Evolutionary conservation across 225 moss, liverwort and hornwort species (phyloP), one percentile per base, ranked within the genome.

Genomic region (Physcomitrium patens): DNA sequence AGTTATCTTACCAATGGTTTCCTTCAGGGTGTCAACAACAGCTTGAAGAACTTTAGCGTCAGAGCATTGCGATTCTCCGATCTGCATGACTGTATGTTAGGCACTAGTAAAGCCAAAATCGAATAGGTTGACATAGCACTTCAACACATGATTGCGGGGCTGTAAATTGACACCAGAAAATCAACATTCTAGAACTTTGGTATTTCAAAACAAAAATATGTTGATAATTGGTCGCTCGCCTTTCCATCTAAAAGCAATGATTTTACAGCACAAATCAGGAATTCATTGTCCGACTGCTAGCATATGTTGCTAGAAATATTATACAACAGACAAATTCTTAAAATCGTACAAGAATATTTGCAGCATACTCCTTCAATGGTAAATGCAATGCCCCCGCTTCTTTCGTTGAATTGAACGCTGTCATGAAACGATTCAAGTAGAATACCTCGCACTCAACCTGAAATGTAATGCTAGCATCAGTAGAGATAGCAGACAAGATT

Each of bases 21-120:
- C 94, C 80, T 92, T 94, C 77, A 97, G 71, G 65, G 92, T 90
- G 65, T 97, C 96, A 50, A 74, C 75, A 19, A 97, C 94, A 71
- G 96, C 96, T 76, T 91, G 92, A 68, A 94, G 75, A 87, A 93
- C 79, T 77, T 87, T 94, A 45, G 89, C 76, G 57, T 94, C 96
- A 49, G 75, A 65, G 68, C 96, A 97, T 78, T 94, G 94, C 17
- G 96, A 93, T 63, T 94, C 96, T 48, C 96, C 96, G 52, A 94
- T 87, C 96, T 97, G 87, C 55, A 53, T 49, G 76, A 71, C 64
- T 63, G 71, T 27, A 79, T 59, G 77, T 73, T 76, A 78, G 76
- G 72, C 20, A 77, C 70, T 74, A 60, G 55, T 58, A 62, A 60
- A 80, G 65, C 65, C 28, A 70, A 70, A 74, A 31, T 31, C 22